Conservation (phyloP, 345 rosid genomes). For the Raphanus raphanistrum region DNA sequence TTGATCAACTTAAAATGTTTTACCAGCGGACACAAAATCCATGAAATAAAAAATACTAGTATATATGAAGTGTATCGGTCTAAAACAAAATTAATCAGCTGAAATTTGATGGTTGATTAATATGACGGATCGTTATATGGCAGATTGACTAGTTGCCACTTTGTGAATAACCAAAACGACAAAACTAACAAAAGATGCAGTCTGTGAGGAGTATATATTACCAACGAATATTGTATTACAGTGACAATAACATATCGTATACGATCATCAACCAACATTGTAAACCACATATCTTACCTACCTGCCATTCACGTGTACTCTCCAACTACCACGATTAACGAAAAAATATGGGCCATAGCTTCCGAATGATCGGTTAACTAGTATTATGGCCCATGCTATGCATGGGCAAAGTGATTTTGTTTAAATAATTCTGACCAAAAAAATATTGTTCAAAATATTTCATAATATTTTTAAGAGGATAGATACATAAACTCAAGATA, state of each 20-base stretch:
- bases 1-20: background rate
- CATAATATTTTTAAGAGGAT: too few species aligned
- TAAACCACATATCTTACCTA: slow-evolving; percentile 26
- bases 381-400: too few species aligned
- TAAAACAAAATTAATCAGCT: background rate
- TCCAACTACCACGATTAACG: slow-evolving; percentile 11
- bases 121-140: background rate
- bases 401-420: too few species aligned
- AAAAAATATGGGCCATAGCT: background rate
- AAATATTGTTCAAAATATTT: too few species aligned
- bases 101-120: background rate
- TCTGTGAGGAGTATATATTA: background rate
- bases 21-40: background rate
- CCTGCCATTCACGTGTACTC: slow-evolving; percentile 9
- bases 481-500: too few species aligned
- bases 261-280: background rate
- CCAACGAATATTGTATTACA: background rate
- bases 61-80: background rate
- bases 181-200: background rate
- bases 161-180: background rate
- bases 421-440: too few species aligned
- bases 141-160: background rate
- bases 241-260: background rate
- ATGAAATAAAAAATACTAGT: background rate
- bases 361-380: background rate